phyloP scores from a whole-genome alignment of 352 stramenopile genomes.

The Phytophthora rubi region DNA sequence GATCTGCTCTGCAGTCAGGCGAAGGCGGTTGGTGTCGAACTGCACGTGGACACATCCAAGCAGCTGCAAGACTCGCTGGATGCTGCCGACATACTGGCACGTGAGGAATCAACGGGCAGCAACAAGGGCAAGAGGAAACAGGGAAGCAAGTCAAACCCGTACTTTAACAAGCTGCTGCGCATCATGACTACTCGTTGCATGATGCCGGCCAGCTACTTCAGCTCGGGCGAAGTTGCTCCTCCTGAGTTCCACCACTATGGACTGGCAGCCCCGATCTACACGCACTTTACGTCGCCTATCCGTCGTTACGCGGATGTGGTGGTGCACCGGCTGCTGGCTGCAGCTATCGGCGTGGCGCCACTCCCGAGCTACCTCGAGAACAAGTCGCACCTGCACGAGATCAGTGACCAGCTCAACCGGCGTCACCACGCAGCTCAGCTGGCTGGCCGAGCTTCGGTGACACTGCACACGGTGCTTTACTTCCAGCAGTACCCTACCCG shows the following conservation, averaged over 20 bases:
- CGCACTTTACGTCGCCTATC: conserved; percentile 99
- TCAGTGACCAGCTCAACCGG: conserved; percentile 98
- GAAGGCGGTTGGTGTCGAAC: conserved; percentile 79
- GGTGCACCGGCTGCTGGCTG: conserved; percentile 97
- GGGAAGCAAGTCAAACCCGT: conserved; percentile 83
- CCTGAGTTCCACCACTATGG: conserved; percentile 99
- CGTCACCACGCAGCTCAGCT: conserved; percentile 96
- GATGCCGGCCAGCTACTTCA: conserved; percentile 99
- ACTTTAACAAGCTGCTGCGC: conserved; percentile 98
- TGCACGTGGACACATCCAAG: conserved; percentile 82
- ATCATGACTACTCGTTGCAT: conserved; percentile 98
- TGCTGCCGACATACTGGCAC: conserved; percentile 61
- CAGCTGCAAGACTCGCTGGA: conserved; percentile 87
- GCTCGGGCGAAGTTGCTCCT: conserved; percentile 94
- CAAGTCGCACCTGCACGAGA: conserved; percentile 94
- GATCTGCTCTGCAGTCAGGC: conserved; percentile 85
- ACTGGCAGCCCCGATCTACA: conserved; percentile 98
- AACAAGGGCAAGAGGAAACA: conserved; percentile 36
- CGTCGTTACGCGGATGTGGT: conserved; percentile 97
- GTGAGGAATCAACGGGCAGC: conserved; percentile 18
- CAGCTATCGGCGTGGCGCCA: conserved; percentile 95
- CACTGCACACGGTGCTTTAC: conserved; percentile 98
- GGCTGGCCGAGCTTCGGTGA: conserved; percentile 95
- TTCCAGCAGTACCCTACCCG: conserved; percentile 91
- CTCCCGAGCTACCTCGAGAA: conserved; percentile 95